Percentiles rank a stretch among this genome's conserved stretches.
These are phyloP conservation scores for Endocarpon pusillum DNA, from an alignment of 495 filamentous ascomycete genomes.

Conservation along the genomic window DNA sequence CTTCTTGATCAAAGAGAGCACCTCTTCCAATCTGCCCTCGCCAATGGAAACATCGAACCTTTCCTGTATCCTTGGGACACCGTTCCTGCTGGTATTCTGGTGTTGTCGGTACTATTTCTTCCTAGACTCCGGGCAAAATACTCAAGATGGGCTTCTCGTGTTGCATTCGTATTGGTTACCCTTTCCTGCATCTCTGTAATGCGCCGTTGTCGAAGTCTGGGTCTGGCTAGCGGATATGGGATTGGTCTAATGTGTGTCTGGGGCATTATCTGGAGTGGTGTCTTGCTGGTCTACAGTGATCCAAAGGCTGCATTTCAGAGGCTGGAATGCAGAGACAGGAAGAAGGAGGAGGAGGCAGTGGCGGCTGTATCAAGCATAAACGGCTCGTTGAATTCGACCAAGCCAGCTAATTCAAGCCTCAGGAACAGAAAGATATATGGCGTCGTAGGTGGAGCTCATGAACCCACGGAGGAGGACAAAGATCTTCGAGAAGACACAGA, in stretches of 20 bases:
- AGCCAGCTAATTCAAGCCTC: not conserved
- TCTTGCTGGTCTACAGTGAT: constrained; percentile 45
- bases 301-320: constrained; percentile 49
- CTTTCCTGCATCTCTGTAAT: constrained; percentile 27
- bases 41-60: constrained; percentile 19
- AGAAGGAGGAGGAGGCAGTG: not conserved
- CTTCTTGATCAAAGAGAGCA: too few species aligned
- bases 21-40: too few species aligned
- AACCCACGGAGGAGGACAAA: not conserved
- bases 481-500: not conserved
- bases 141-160: constrained; percentile 25
- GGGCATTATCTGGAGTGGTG: constrained; percentile 45
- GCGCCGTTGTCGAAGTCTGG: constrained; percentile 28
- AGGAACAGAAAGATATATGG: not conserved
- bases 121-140: constrained; percentile 8
- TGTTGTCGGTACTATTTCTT: constrained; percentile 19
- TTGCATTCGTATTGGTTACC: constrained; percentile 34
- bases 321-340: constrained; percentile 31
- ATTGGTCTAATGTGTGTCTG: constrained; percentile 48
- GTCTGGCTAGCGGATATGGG: constrained; percentile 47
- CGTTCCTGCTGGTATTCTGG: constrained; percentile 14
- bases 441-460: not conserved
- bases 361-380: too few species aligned
- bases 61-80: constrained; percentile 21
- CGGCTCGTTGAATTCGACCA: not conserved